Evolutionary conservation across 2,329 filamentous ascomycete genomes (phyloP), one percentile per base, ranked within the genome.

Genomic region (Aspergillus sp.): DNA sequence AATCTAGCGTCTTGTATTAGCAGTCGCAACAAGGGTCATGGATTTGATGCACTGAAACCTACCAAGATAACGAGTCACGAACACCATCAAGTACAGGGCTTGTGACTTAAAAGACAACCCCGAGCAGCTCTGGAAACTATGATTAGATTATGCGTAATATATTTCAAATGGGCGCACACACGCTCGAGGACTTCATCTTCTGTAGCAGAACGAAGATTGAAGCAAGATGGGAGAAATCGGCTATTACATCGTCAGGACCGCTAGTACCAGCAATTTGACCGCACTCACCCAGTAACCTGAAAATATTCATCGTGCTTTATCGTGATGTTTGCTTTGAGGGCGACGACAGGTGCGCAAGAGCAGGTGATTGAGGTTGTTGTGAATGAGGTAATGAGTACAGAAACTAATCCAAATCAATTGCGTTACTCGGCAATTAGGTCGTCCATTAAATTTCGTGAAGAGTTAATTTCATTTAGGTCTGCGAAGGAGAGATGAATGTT

Each of bases 41-140:
- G 56, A 42, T 8, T 53, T 20, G 17, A 49, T 54, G 57, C n/a
- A 42, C 54, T n/a, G 40, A 51, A 40, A 57, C 75, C 56, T 79
- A 91, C 89, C 89, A 62, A 99, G 85, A 77, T 99, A 99, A 72
- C 95, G 86, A 61, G 93, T 96, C 44, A 96, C 74, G 77, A 99
- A 99, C 69, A 99, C 95, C 45, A 96, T 80, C 66, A 98, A 82
- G 78, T 99, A 99, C 57, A 99, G 84, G 51, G 88, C 91, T 83
- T 99, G 95, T 61, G 93, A 97, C 77, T 99, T 99, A 85, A 99
- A 98, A 15, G 95, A 99, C 77, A 99, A 93, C 68, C 95, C 95
- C 42, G 93, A 89, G 75, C 93, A 96, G 82, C 93, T 97, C 93
- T 97, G 54, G 33, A 42, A 60, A 24, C 41, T 20, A 20, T 17